Percentiles rank a stretch among this genome's conserved stretches.
Evolutionary conservation across 176 grass and related monocot species (phyloP).

Genomic region (Paspalum notatum): DNA sequence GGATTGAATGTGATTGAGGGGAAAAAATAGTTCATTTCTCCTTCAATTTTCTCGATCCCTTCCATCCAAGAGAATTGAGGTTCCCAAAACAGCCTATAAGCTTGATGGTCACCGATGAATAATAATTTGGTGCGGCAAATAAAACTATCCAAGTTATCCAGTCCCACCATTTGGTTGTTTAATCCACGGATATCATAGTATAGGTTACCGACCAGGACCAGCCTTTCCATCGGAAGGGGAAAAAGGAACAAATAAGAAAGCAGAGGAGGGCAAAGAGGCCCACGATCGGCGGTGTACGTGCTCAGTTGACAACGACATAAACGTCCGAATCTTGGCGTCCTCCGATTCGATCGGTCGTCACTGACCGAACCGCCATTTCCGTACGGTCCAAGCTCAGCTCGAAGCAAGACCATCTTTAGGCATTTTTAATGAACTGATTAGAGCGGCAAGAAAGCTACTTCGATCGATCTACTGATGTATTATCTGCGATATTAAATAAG

Average conservation of each 20-base stretch:
- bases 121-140: not conserved
- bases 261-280: not conserved
- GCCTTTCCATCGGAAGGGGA: not conserved
- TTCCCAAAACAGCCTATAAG: not conserved
- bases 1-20: no score
- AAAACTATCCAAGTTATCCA: not conserved
- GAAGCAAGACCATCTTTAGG: not conserved
- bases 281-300: slow-evolving; percentile 10
- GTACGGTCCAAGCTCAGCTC: slow-evolving; percentile 32
- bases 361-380: slow-evolving; percentile 12
- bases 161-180: slow-evolving; percentile 1
- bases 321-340: slow-evolving; percentile 22
- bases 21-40: no score
- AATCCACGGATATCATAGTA: slow-evolving; percentile 31
- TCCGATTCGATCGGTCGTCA: not conserved
- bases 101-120: not conserved
- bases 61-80: no score
- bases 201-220: slow-evolving; percentile 2
- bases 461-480: not conserved
- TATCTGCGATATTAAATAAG: not conserved
- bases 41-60: no score
- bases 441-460: slow-evolving; percentile 21
- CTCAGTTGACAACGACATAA: slow-evolving; percentile 33
- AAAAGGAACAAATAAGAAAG: not conserved
- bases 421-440: not conserved